phyloP scores from a whole-genome alignment of 257 asterid species.

The Orobanche coerulescens region DNA sequence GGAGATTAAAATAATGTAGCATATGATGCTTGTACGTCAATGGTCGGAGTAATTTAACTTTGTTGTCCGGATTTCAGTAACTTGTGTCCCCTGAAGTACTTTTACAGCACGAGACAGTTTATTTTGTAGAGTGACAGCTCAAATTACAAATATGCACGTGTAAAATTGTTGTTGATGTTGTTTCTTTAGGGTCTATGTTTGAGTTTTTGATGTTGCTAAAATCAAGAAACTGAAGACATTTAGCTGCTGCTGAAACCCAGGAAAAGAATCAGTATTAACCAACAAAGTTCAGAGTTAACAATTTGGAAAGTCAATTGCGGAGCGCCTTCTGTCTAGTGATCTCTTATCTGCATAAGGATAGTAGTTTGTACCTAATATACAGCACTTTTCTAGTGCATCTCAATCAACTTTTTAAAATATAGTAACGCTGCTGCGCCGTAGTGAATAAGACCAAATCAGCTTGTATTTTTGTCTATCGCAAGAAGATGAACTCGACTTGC shows the following conservation, averaged over 20 bases:
- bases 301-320: not conserved
- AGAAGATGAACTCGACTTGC: not conserved
- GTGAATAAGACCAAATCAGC: constrained; percentile 4
- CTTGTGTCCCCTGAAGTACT: not conserved
- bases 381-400: not conserved
- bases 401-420: not conserved
- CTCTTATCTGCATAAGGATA: not conserved
- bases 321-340: not conserved
- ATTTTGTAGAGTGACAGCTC: not conserved
- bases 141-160: not conserved
- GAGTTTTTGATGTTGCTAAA: not conserved
- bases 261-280: not conserved
- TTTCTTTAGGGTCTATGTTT: not conserved
- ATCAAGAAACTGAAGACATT: not conserved
- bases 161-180: not conserved
- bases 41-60: not conserved
- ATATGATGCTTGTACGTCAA: constrained; percentile 15
- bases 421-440: not conserved
- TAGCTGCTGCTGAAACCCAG: constrained; percentile 3
- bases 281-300: not conserved
- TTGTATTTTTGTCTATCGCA: not conserved
- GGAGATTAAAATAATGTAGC: not conserved
- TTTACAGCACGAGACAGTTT: not conserved
- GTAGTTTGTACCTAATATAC: not conserved
- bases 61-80: not conserved